Evolutionary conservation across 2,329 filamentous ascomycete genomes (phyloP).

Genomic region (Whalleya microplaca): DNA sequence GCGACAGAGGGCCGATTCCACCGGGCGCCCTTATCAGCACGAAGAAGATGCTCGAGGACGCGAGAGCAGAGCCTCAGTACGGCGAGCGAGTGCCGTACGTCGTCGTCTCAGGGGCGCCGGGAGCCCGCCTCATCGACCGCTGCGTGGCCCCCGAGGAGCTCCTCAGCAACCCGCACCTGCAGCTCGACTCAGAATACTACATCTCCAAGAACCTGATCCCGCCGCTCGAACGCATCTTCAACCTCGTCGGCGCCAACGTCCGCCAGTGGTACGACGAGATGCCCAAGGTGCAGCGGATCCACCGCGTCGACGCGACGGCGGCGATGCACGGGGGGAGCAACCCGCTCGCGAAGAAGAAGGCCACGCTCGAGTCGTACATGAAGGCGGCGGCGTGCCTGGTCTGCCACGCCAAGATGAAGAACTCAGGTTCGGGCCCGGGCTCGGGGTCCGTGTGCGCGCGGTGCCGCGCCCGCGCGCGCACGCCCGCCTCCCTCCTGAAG

Average conservation of each 20-base stretch:
- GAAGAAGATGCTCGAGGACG: conserved; percentile 83
- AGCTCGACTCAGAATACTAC: conserved; percentile 94
- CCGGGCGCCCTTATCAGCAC: conserved; percentile 89
- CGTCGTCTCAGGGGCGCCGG: conserved; percentile 85
- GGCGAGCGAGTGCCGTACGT: conserved; percentile 96
- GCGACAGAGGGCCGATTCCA: conserved; percentile 76
- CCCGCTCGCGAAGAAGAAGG: conserved; percentile 50
- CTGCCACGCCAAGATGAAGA: conserved; percentile 63
- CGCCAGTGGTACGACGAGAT: conserved; percentile 94
- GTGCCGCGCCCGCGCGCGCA: conserved; percentile 55
- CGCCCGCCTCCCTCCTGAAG: conserved; percentile 64
- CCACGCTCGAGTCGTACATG: conserved; percentile 93
- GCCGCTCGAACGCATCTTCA: conserved; percentile 94
- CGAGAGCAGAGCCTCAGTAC: conserved; percentile 87
- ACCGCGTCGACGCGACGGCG: conserved; percentile 54
- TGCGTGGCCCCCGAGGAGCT: conserved; percentile 87
- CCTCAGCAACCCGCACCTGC: conserved; percentile 73
- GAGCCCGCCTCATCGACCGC: conserved; percentile 82
- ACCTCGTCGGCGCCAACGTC: conserved; percentile 90
- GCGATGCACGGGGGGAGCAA: conserved; percentile 32
- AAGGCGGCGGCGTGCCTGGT: conserved; percentile 77
- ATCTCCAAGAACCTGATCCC: conserved; percentile 95
- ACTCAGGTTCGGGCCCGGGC: conserved; percentile 37
- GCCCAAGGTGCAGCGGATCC: conserved; percentile 83
- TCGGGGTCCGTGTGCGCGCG: conserved; percentile 58